A percentile compares a stretch with the other conserved stretches of the same genome.
These are phyloP conservation scores for Termitomyces sp. DNA, from an alignment of 768 basidiomycete genomes.

Conservation along the genomic window DNA sequence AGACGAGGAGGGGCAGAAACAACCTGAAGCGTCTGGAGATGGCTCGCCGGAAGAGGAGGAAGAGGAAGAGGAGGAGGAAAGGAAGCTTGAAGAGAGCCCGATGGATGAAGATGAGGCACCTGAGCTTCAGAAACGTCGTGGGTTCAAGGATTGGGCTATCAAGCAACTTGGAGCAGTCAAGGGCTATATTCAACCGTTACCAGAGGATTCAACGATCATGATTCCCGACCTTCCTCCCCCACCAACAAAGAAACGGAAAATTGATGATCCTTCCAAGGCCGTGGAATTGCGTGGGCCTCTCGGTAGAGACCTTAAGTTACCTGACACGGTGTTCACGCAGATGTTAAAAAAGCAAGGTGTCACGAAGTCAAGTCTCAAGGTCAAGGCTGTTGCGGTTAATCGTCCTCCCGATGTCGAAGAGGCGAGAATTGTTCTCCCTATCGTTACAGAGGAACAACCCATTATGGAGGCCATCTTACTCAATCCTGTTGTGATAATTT, in stretches of 20 bases:
- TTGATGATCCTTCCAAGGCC: slow-evolving; percentile 24
- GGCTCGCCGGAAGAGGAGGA: not conserved
- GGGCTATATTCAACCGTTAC: slow-evolving; percentile 25
- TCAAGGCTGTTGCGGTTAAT: slow-evolving; percentile 49
- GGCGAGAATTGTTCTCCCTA: slow-evolving; percentile 76
- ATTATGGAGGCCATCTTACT: slow-evolving; percentile 91
- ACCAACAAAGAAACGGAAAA: slow-evolving; percentile 48
- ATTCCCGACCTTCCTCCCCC: slow-evolving; percentile 22
- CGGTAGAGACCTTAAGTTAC: slow-evolving; percentile 67
- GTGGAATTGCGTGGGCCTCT: slow-evolving; percentile 71
- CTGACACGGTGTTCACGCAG: slow-evolving; percentile 61
- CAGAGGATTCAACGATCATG: slow-evolving; percentile 11
- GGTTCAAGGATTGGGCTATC: slow-evolving; percentile 90
- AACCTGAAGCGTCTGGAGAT: slow-evolving; percentile 3
- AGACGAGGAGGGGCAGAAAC: slow-evolving; percentile 13
- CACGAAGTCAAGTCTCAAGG: slow-evolving; percentile 17
- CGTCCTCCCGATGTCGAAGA: slow-evolving; percentile 74
- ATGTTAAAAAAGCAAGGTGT: slow-evolving; percentile 28
- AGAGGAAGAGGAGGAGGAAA: slow-evolving; percentile 17
- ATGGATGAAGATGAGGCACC: slow-evolving; percentile 19
- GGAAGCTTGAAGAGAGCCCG: slow-evolving; percentile 16
- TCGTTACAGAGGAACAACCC: slow-evolving; percentile 88
- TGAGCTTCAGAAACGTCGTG: slow-evolving; percentile 35
- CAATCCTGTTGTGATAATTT: slow-evolving; percentile 82
- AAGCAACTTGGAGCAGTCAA: slow-evolving; percentile 62